Conservation (phyloP, 2,329 filamentous ascomycete genomes). For the Fusarium sp. region DNA sequence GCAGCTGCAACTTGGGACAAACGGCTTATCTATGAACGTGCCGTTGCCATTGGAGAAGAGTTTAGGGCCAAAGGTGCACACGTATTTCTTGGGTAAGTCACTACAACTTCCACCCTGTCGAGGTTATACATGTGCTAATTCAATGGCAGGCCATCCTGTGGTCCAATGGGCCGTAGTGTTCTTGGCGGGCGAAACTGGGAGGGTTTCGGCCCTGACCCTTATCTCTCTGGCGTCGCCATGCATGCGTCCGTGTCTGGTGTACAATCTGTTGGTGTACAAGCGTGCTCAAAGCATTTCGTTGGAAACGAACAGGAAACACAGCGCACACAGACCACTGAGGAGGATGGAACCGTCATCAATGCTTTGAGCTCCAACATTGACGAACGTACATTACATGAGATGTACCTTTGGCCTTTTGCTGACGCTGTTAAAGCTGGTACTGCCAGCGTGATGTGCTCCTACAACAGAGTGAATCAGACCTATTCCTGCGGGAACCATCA, state of each 20-base stretch:
- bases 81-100: conserved; percentile 60
- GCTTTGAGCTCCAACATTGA: conserved; percentile 57
- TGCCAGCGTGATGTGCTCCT: conserved; percentile 68
- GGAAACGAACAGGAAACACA: conserved; percentile 49
- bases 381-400: conserved; percentile 67
- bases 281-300: conserved; percentile 51
- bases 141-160: conserved; percentile 42
- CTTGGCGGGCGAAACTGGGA: conserved; percentile 72
- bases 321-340: conserved; percentile 38
- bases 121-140: background rate
- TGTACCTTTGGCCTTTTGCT: conserved; percentile 40
- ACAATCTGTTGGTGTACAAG: conserved; percentile 49
- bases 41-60: conserved; percentile 60
- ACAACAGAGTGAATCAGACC: conserved; percentile 82
- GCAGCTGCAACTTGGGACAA: conserved; percentile 73
- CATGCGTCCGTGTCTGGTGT: conserved; percentile 45
- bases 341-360: conserved; percentile 40
- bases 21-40: conserved; percentile 72
- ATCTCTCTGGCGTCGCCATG: conserved; percentile 66
- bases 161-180: conserved; percentile 54
- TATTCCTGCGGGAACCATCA: conserved; percentile 85
- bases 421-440: conserved; percentile 45
- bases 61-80: conserved; percentile 78
- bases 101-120: background rate
- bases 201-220: conserved; percentile 70